Base-by-base conservation (phyloP, 495 filamentous ascomycete genomes). In the Talaromyces wortmannii region DNA sequence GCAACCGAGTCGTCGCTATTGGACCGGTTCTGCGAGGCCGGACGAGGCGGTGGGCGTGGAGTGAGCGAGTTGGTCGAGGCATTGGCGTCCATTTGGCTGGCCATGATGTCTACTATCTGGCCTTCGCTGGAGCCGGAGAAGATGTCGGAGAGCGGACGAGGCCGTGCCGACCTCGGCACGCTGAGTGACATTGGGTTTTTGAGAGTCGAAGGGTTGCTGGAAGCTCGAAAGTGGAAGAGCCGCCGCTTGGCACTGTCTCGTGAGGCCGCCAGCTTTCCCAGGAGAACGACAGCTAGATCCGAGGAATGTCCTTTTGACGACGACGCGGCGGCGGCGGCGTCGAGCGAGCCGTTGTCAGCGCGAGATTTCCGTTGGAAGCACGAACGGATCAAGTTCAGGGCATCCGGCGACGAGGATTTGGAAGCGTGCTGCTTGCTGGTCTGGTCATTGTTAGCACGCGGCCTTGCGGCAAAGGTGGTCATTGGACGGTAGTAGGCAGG, bases 191-290 rank as follows among this genome's bases (percentile, higher is more conserved):
- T 50, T 6, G 13, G 30, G 31, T 15, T 48, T 15, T 17, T 49
- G 29, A 31, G 48, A 40, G 36, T 29, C 17, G 30, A 12, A 46
- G 69, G 61, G 45, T 53, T 55, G 10, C 36, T 51, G n/a, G 50
- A 49, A 31, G 68, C 63, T 50, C 70, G 69, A 57, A 75, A 58
- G 63, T 74, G 74, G 65, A 80, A 69, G 61, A 78, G 62, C 51
- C 74, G 74, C 69, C 75, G 74, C 59, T 5, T 8, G 12, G 75
- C 74, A 68, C 73, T 76, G 56, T 78, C 75, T 53, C 74, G 72
- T 62, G 76, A 71, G 29, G 70, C 67, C 62, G 72, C 73, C 68
- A 78, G 65, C 62, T 73, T 78, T 64, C 55, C 65, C 44, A 50
- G 29, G 12, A 76, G 52, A 18, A 75, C 59, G 48, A 50, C 11